Evolutionary conservation across 192 early-diverging fungal species (phyloP).

Genomic region (Geranomyces michiganensis): DNA sequence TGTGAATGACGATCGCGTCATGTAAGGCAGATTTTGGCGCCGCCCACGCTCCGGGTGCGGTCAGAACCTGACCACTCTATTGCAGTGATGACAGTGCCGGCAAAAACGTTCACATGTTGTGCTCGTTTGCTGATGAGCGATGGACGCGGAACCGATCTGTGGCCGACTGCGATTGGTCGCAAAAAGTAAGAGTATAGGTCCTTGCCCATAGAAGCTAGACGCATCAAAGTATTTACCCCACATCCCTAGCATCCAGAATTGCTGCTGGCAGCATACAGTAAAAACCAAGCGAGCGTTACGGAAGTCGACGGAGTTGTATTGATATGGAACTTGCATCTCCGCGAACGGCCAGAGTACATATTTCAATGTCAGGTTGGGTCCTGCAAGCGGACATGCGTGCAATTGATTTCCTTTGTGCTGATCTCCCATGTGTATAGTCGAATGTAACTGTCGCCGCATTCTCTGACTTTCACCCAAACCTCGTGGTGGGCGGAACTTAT

Average conservation of each 20-base stretch:
- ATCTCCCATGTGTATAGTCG: constrained; percentile 52
- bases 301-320: constrained; percentile 94
- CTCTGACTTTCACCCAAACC: constrained; percentile 89
- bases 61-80: too few relatives aligned
- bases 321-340: constrained; percentile 90
- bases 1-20: constrained; percentile 25
- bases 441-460: constrained; percentile 86
- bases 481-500: constrained; percentile 94
- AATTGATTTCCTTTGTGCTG: neutral
- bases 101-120: constrained; percentile 69
- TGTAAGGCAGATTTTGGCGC: constrained; percentile 11
- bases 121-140: constrained; percentile 78
- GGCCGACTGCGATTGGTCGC: constrained; percentile 92
- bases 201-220: too few relatives aligned
- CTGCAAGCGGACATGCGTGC: neutral
- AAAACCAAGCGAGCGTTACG: constrained; percentile 79
- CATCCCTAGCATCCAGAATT: constrained; percentile 78
- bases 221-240: neutral
- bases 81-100: constrained; percentile 66
- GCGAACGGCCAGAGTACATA: constrained; percentile 91
- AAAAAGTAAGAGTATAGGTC: constrained; percentile 55
- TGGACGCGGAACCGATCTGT: constrained; percentile 86
- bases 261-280: constrained; percentile 88
- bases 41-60: too few relatives aligned
- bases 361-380: constrained; percentile 76